Percentiles rank a stretch among this genome's conserved stretches.
Conservation (phyloP, 331 rosid genomes). For the Pyrus hybrid region DNA sequence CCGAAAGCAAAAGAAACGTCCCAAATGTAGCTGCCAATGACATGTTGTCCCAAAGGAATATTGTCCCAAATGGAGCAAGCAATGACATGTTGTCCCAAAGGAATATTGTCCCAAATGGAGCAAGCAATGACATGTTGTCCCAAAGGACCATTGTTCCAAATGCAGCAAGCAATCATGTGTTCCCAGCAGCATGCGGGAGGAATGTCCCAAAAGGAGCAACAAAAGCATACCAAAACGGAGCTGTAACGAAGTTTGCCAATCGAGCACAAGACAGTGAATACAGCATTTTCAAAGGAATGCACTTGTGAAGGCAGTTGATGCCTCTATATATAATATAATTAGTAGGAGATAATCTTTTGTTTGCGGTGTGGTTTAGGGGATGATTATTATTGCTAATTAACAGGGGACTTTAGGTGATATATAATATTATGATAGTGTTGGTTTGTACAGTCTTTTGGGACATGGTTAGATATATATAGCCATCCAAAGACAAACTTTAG, state of each 20-base stretch:
- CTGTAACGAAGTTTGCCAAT: conserved; percentile 19
- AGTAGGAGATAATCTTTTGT: not conserved
- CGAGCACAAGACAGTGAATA: conserved; percentile 35
- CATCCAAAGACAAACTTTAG: conserved; percentile 12
- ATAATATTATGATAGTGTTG: not conserved
- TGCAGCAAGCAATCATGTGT: not conserved
- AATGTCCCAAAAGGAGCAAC: conserved; percentile 23
- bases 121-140: not conserved
- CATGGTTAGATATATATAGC: conserved; percentile 24
- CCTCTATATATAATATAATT: not conserved
- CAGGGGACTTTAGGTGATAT: not conserved
- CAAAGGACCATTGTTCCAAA: conserved; percentile 4
- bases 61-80: not conserved
- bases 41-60: conserved; percentile 12
- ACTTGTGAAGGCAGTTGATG: conserved; percentile 25
- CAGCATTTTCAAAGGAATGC: conserved; percentile 47
- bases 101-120: not conserved
- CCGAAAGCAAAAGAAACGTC: conserved; percentile 20
- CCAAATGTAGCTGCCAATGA: conserved; percentile 20
- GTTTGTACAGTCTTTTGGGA: conserved; percentile 48
- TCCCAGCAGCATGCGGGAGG: conserved; percentile 50
- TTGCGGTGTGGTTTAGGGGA: conserved; percentile 12
- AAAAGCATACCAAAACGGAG: conserved; percentile 37
- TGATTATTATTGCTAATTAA: conserved; percentile 1
- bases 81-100: not conserved